Conservation (phyloP, 139 green algal genomes). For the Chlamydomonas sp. region DNA sequence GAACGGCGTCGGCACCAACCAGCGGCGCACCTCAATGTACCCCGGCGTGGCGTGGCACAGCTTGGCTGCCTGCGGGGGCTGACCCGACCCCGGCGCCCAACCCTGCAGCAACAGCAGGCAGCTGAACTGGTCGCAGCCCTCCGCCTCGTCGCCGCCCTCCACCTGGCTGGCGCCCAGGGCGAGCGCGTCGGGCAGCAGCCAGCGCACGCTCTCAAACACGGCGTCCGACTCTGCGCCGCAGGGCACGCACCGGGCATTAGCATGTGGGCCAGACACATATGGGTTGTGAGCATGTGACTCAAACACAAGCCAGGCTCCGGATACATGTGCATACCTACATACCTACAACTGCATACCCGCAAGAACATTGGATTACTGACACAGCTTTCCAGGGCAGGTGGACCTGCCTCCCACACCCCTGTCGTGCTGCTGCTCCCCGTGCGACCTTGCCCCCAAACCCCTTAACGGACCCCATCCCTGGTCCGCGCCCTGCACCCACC, state of each 20-base stretch:
- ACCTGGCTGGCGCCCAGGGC: not conserved
- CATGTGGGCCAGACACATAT: not conserved
- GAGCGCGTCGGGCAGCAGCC: not conserved
- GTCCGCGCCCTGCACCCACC: not conserved
- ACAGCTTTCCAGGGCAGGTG: too few species aligned
- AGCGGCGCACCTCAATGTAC: conserved; percentile 3
- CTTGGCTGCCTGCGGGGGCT: not conserved
- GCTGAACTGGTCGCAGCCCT: conserved; percentile 13
- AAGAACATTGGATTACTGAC: too few species aligned
- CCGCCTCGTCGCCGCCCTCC: not conserved
- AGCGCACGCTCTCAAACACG: conserved; percentile 27
- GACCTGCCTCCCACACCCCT: too few species aligned
- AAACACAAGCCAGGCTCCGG: too few species aligned
- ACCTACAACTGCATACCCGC: too few species aligned
- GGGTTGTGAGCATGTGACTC: too few species aligned
- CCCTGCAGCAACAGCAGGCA: conserved; percentile 26
- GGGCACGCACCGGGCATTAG: not conserved
- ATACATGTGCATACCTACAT: too few species aligned
- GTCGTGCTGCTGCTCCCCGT: too few species aligned
- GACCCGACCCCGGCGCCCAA: not conserved
- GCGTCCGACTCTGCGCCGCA: not conserved
- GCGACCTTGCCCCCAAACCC: too few species aligned
- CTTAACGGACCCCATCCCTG: too few species aligned
- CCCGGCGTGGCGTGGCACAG: not conserved
- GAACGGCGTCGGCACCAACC: not conserved